Base-by-base conservation (phyloP, 129 eudicot species). In the Chrysanthemum lavandulifolium region DNA sequence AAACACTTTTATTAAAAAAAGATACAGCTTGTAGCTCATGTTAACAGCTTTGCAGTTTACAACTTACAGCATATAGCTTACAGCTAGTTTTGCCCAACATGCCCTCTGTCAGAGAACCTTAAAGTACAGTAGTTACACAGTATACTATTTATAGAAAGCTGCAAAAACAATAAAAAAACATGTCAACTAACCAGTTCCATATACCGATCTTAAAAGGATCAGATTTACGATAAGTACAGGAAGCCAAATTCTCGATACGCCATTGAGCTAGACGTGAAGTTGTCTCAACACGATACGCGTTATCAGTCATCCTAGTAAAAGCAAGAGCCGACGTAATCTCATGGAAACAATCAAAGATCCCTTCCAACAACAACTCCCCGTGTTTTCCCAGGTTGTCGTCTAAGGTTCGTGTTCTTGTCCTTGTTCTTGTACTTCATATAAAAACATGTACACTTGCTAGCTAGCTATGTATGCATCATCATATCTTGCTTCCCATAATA, bases 251-350 rank as follows among this genome's bases (percentile, higher is more conserved):
- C 31, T 90, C 96, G 82, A 94, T 87, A 51, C 98, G 78, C 97
- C 98, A 94, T 88, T 94, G 98, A 40, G 98, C 98, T 53, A 94
- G 91, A 3, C 98, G 97, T 0, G 97, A 83, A 10, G 98, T 94
- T 50, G 98, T 94, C 54, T 86, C 92, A 31, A 94, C 97, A 16
- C 91, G 83, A 31, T 89, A 89, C 74, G 95, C 82, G 67, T 56
- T 56, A 15, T 72, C 78, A 19, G 78, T 78, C 99, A 95, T 94
- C 85, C 58, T 61, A 43, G n/a, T 27, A 61, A 84, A 88, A 66
- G 81, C 68, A 57, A 82, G 82, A 25, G 72, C 88, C 65, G 82
- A 58, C 56, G 90, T 82, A 81, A 95, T 80, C 68, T 95, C 99
- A 95, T 95, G 70, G 91, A 95, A 81, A 65, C 97, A 95, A 67